These are phyloP conservation scores for Tulasnella sp. DNA, from an alignment of 768 basidiomycete genomes.

Conservation along the genomic window DNA sequence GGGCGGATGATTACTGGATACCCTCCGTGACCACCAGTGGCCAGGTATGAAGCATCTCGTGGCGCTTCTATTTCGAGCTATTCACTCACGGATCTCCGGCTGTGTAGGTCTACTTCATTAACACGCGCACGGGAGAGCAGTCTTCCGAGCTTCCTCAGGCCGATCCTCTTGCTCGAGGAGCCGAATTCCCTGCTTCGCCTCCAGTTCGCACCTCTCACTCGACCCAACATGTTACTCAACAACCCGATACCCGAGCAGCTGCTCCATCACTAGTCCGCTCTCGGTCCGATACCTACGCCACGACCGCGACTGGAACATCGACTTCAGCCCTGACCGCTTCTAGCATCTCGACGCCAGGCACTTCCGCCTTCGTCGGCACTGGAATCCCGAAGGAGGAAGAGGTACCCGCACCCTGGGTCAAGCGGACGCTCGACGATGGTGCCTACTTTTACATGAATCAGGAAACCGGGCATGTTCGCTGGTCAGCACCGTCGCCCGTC, in stretches of 20 bases:
- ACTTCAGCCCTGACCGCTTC: slow-evolving; percentile 3
- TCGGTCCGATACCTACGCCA: slow-evolving; percentile 24
- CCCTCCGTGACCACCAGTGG: slow-evolving; percentile 78
- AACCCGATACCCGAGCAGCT: neutral
- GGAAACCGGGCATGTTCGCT: slow-evolving; percentile 60
- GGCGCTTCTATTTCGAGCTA: slow-evolving; percentile 4
- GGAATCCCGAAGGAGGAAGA: slow-evolving; percentile 20
- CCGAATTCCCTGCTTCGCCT: slow-evolving; percentile 10
- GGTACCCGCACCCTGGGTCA: slow-evolving; percentile 74
- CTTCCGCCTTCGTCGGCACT: slow-evolving; percentile 7
- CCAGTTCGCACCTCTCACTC: slow-evolving; percentile 9
- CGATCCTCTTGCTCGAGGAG: slow-evolving; percentile 2
- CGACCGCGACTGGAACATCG: slow-evolving; percentile 4
- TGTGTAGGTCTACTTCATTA: slow-evolving; percentile 86
- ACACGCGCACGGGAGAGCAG: slow-evolving; percentile 53
- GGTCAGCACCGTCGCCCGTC: slow-evolving; percentile 53
- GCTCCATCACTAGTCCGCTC: slow-evolving; percentile 7
- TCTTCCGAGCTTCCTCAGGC: slow-evolving; percentile 22
- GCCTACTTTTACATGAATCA: slow-evolving; percentile 78
- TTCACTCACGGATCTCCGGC: neutral
- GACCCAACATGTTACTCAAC: neutral
- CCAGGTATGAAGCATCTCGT: slow-evolving; percentile 50
- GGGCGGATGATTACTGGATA: slow-evolving; percentile 75
- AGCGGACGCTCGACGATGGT: slow-evolving; percentile 76
- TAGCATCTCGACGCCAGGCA: slow-evolving; percentile 18